Percentiles rank a stretch among this genome's conserved stretches.
Conservation (phyloP, 2,329 filamentous ascomycete genomes). For the Kalmusia sp. region DNA sequence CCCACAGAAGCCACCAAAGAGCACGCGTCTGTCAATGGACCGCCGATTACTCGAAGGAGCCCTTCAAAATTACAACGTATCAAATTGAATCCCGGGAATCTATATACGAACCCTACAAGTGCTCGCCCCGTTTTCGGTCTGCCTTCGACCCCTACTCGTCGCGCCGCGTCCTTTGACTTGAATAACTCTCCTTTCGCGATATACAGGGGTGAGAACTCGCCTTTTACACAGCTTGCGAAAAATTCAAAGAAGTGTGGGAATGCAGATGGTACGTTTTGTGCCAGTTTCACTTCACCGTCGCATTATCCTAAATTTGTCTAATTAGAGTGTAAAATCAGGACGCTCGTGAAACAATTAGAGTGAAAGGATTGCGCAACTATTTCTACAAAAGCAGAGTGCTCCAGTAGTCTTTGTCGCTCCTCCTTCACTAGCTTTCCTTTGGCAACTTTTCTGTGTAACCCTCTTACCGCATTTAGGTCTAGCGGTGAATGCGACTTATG, state of each 20-base stretch:
- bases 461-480: neutral
- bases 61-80: neutral
- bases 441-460: neutral
- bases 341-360: too few species aligned
- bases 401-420: neutral
- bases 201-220: conserved; percentile 11
- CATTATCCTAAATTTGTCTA: too few species aligned
- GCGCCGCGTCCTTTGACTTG: conserved; percentile 5
- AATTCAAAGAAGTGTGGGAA: neutral
- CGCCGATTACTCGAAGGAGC: too few species aligned
- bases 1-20: neutral
- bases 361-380: too few species aligned
- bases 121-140: conserved; percentile 11
- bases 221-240: conserved; percentile 4
- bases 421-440: neutral
- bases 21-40: neutral
- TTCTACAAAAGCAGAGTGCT: too few species aligned
- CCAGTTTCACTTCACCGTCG: too few species aligned
- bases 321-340: too few species aligned
- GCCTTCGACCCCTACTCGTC: conserved; percentile 8
- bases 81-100: neutral
- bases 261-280: neutral
- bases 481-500: neutral
- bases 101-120: neutral
- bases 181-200: conserved; percentile 11